phyloP scores from a whole-genome alignment of 1,284 basidiomycete species.

The Trichosporon coremiiforme region DNA sequence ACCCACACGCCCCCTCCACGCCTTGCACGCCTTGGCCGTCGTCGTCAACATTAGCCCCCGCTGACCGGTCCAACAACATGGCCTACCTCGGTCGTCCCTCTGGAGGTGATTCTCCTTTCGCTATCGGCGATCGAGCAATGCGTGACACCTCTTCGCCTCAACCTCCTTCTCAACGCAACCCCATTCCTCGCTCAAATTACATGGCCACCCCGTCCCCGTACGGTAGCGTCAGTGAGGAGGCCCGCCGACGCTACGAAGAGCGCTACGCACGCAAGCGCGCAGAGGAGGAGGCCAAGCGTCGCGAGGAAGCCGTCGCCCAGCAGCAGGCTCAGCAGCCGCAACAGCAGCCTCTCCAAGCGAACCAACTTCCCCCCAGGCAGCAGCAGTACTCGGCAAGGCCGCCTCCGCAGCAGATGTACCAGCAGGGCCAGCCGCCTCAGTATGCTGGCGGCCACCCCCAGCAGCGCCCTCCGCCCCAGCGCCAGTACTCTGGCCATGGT shows the following conservation, averaged over 20 bases:
- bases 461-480: conserved; percentile 16
- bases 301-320: conserved; percentile 24
- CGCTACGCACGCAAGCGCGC: conserved; percentile 49
- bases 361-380: conserved; percentile 17
- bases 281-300: conserved; percentile 42
- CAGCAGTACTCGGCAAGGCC: conserved; percentile 6
- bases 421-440: conserved; percentile 26
- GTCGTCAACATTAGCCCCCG: conserved; percentile 19
- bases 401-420: conserved; percentile 21
- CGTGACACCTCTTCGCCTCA: conserved; percentile 50
- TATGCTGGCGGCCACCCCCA: conserved; percentile 23
- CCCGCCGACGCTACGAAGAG: conserved; percentile 53
- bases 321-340: conserved; percentile 29
- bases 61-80: conserved; percentile 26
- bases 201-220: conserved; percentile 49
- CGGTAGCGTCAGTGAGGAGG: conserved; percentile 50
- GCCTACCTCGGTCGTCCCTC: conserved; percentile 53
- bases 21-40: conserved; percentile 9
- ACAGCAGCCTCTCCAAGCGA: conserved; percentile 20
- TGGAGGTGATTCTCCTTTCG: conserved; percentile 54
- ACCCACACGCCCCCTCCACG: background rate
- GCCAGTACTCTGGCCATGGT: conserved; percentile 10
- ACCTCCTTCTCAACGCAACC: conserved; percentile 49
- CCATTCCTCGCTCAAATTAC: conserved; percentile 35
- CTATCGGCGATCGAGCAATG: conserved; percentile 55